These are phyloP conservation scores for Hygrophoropsis aurantiaca DNA, from an alignment of 768 basidiomycete genomes.

Conservation along the genomic window DNA sequence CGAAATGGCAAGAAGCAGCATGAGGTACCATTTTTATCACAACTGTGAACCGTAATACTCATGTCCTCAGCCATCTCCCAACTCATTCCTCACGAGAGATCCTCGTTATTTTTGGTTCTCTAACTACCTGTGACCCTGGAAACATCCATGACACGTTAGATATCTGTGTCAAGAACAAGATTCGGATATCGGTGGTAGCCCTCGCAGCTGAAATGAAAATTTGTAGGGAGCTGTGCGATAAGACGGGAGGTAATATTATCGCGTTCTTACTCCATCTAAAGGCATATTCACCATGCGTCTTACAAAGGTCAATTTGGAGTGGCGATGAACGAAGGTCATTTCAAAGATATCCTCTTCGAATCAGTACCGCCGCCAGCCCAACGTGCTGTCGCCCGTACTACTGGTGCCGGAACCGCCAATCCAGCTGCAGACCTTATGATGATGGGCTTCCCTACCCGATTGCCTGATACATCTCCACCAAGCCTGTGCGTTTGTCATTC, in stretches of 20 bases:
- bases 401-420: constrained; percentile 48
- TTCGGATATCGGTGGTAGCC: constrained; percentile 91
- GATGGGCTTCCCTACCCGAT: constrained; percentile 97
- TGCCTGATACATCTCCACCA: constrained; percentile 79
- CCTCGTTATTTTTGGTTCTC: constrained; percentile 88
- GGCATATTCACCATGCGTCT: constrained; percentile 1
- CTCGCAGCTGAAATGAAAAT: constrained; percentile 99
- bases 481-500: constrained; percentile 94
- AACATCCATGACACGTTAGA: constrained; percentile 95
- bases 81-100: constrained; percentile 96
- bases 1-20: constrained; percentile 93
- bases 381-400: constrained; percentile 48
- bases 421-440: constrained; percentile 91
- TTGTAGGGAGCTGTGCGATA: constrained; percentile 86
- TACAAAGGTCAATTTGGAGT: constrained; percentile 89
- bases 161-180: constrained; percentile 76
- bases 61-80: constrained; percentile 78
- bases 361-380: constrained; percentile 93
- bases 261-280: no score
- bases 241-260: constrained; percentile 91
- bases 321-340: constrained; percentile 97
- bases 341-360: constrained; percentile 94
- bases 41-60: constrained; percentile 4
- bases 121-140: constrained; percentile 96
- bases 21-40: constrained; percentile 60